These are phyloP conservation scores for Chrysanthemum makinoi DNA, from an alignment of 129 eudicot species.

Conservation along the genomic window DNA sequence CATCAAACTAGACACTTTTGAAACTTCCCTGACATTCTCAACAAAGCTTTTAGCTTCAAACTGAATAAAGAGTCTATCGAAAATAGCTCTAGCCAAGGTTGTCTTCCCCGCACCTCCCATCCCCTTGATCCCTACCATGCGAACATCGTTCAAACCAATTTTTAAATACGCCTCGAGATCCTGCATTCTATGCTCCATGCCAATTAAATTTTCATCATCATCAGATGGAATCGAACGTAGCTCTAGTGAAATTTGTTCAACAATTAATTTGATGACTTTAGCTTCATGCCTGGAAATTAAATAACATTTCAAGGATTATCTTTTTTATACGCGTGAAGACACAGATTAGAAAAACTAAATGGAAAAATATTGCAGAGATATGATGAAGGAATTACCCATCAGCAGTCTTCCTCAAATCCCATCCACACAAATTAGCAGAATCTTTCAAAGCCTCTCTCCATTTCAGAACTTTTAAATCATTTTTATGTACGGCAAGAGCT, in stretches of 20 bases:
- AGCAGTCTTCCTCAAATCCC: conserved; percentile 25
- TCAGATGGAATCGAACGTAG: background rate
- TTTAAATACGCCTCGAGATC: conserved; percentile 15
- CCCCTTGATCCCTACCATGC: conserved; percentile 26
- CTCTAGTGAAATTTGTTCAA: conserved; percentile 3
- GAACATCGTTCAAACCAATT: conserved; percentile 10
- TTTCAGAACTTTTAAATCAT: background rate
- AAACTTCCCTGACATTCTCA: conserved; percentile 14
- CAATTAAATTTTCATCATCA: conserved; percentile 21
- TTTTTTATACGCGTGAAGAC: no score
- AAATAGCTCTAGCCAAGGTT: conserved; percentile 3
- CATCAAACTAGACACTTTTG: conserved; percentile 2
- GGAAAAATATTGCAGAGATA: background rate
- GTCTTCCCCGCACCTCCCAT: conserved; percentile 17
- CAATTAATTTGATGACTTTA: conserved; percentile 27
- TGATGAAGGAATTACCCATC: conserved; percentile 19
- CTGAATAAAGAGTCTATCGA: background rate
- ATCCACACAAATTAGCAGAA: conserved; percentile 20
- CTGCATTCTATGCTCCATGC: conserved; percentile 21
- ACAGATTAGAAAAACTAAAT: background rate
- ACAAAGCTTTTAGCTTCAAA: conserved; percentile 25
- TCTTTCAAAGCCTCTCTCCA: conserved; percentile 33
- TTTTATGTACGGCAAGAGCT: background rate
- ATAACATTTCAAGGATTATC: no score
- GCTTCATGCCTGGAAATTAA: conserved; percentile 25